Evolutionary conservation across 116 monocot species (phyloP), one percentile per base, ranked within the genome.

Genomic region (Papilionanthe hybrid): DNA sequence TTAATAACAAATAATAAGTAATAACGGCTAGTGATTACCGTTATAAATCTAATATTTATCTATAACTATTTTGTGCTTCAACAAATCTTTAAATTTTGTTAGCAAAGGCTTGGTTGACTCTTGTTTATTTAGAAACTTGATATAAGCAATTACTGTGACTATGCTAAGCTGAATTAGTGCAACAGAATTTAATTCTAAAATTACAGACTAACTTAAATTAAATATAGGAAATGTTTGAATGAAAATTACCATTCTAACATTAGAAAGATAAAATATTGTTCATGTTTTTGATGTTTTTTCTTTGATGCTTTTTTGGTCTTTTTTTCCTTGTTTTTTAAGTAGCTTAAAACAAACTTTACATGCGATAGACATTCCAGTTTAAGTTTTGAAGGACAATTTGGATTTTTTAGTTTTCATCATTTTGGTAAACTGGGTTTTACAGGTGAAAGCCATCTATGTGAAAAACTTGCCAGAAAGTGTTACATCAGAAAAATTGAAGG

Each of bases 381-480:
- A 68, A 3, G 4, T 68, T 29, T 68, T 30, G 30, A 25, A 63
- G n/a, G 10, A 65, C 25, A 8, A n/a, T 65, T 69, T 69, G 69
- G 37, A 69, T 32, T 37, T 30, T 37, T 29, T 69, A 28, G 68
- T 27, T 68, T 68, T 68, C 22, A 30, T 23, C 37, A 17, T 30
- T 43, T 73, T 73, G 44, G 13, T 12, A 37, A 69, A 73, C 55
- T 55, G n/a, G 68, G 30, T 75, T 79, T 86, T 78, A 32, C 86
- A 99, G 95, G 99, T 99, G 76, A 99, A 99, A 80, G 91, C 90
- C 37, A 56, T 99, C 5, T 99, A 99, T 81, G 89, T 95, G 81
- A 95, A 93, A 81, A 99, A 99, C 77, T 86, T 99, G 56, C 95
- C 95, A 44, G 92, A 99, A 82, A 91, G 85, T 82, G 85, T 92